These are phyloP conservation scores for Acacia crassicarpa DNA, from an alignment of 306 rosid genomes.

Conservation along the genomic window DNA sequence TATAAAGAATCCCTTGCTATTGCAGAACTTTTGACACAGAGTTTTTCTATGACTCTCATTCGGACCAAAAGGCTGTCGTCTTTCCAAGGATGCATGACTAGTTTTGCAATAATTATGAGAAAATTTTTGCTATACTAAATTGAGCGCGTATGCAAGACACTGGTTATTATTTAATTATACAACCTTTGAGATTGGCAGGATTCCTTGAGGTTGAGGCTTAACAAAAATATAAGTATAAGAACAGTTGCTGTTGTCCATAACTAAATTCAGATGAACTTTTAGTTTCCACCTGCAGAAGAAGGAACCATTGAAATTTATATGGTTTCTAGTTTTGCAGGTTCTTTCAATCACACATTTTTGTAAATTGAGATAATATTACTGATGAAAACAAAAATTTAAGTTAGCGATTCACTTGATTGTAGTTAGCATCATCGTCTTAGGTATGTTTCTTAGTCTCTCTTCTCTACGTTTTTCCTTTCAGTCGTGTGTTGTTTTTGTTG, in stretches of 20 bases:
- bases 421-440: too few relatives aligned
- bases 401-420: too few relatives aligned
- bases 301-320: not conserved
- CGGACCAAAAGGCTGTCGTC: too few relatives aligned
- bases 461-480: too few relatives aligned
- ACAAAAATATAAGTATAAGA: not conserved
- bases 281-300: not conserved
- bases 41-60: too few relatives aligned
- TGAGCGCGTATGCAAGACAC: too few relatives aligned
- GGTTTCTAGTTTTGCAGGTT: not conserved
- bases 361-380: not conserved
- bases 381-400: not conserved
- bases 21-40: too few relatives aligned
- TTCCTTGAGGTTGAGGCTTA: not conserved
- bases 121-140: not conserved
- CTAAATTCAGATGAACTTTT: not conserved
- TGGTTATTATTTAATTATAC: too few relatives aligned
- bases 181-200: not conserved
- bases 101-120: not conserved
- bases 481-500: too few relatives aligned
- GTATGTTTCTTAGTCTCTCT: too few relatives aligned
- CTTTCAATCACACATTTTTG: not conserved
- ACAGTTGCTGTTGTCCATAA: too few relatives aligned
- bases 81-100: too few relatives aligned
- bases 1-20: not conserved